phyloP scores from a whole-genome alignment of 2,329 filamentous ascomycete genomes.

The Colletotrichum scovillei region DNA sequence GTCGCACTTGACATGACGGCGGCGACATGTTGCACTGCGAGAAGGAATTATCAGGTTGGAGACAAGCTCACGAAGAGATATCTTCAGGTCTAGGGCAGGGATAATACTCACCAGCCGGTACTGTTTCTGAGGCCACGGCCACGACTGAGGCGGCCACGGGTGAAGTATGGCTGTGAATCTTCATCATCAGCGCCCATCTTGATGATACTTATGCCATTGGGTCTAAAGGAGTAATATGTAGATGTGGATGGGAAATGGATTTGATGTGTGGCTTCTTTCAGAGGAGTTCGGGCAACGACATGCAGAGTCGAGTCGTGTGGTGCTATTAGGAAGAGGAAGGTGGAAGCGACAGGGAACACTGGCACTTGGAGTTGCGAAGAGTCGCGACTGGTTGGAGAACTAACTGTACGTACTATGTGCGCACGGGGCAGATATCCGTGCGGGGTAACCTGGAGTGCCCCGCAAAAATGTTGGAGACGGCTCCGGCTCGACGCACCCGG shows the following conservation, averaged over 20 bases:
- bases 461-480: neutral
- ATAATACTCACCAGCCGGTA: conserved; percentile 27
- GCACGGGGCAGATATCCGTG: neutral
- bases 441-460: neutral
- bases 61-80: neutral
- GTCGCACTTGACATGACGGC: conserved; percentile 41
- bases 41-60: neutral
- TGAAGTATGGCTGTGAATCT: conserved; percentile 20
- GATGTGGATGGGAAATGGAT: neutral
- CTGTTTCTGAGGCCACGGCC: conserved; percentile 31
- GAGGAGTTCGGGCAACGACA: too few relatives aligned
- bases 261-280: too few relatives aligned
- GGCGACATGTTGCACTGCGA: conserved; percentile 26
- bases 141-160: conserved; percentile 24
- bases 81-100: too few relatives aligned
- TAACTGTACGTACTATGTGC: too few relatives aligned
- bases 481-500: neutral
- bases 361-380: too few relatives aligned
- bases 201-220: neutral
- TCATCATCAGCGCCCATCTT: conserved; percentile 18
- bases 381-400: neutral
- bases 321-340: too few relatives aligned
- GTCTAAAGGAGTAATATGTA: too few relatives aligned
- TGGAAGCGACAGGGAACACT: too few relatives aligned
- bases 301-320: too few relatives aligned